Evolutionary conservation across 495 filamentous ascomycete genomes (phyloP), one percentile per base, ranked within the genome.

Genomic region (Mytilinidion resinicola): DNA sequence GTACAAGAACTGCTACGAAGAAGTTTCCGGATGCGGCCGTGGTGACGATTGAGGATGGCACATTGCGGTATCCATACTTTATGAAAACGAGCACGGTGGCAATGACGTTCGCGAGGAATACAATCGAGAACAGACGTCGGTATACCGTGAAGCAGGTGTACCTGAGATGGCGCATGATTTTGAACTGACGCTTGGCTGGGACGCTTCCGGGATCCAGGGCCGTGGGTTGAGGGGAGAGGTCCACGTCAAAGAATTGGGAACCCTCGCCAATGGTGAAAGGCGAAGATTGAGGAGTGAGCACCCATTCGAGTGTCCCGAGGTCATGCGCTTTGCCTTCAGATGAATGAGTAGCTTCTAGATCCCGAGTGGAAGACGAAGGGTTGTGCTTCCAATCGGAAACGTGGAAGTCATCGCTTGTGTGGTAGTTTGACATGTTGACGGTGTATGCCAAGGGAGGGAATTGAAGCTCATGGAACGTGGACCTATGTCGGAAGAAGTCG

Each of bases 1-100:
- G 66, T 9, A 59, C 35, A 9, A 60, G 39, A 34, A 64, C 62
- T 17, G 57, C 41, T 25, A 57, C 35, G 50, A 62, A 36, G 42
- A 67, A 46, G 46, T 69, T 67, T 9, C 55, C 34, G 10, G 60
- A 59, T 34, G 57, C 60, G 19, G 42, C 52, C 9, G 63, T 69
- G 25, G 57, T 44, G 37, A 65, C 41, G 14, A 19, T 7, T 56
- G 19, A 10, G 48, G 36, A 1, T 51, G 36, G 44, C 55, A 20
- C 12, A 8, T 30, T 7, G 11, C 17, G 34, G 14, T 25, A 12
- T 10, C 30, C 20, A 1, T 17, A 1, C 35, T 20, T 52, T n/a
- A 19, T 14, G 17, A 46, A 17, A 56, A 46, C 35, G 46, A 5
- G 4, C 55, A 10, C 8, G 52, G 9, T 9, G 62, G 34, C 58